Conservation (phyloP, 2,329 filamentous ascomycete species). For the Alternaria alternata region DNA sequence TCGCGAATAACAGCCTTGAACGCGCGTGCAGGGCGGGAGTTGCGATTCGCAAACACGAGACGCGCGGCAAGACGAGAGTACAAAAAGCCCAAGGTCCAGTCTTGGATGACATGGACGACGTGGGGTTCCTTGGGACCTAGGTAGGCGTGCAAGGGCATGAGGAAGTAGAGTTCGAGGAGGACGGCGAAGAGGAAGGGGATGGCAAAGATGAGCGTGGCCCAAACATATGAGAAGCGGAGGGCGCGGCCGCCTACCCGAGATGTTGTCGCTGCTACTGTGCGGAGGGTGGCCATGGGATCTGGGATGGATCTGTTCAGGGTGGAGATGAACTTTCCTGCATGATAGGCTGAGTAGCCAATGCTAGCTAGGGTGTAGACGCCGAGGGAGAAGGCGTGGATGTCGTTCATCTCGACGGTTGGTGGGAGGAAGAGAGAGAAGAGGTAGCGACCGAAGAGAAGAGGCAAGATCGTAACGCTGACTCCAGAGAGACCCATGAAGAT, state of each 20-base stretch:
- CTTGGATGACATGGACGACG: slow-evolving; percentile 85
- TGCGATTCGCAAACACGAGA: slow-evolving; percentile 71
- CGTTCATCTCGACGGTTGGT: slow-evolving; percentile 73
- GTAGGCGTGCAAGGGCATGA: slow-evolving; percentile 86
- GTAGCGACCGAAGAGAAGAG: slow-evolving; percentile 81
- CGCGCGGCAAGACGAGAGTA: slow-evolving; percentile 83
- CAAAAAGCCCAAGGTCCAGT: slow-evolving; percentile 91
- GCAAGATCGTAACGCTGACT: slow-evolving; percentile 83
- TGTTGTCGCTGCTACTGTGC: slow-evolving; percentile 33
- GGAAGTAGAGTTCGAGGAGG: slow-evolving; percentile 85
- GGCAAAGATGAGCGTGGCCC: slow-evolving; percentile 75
- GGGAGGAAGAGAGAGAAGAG: slow-evolving; percentile 80
- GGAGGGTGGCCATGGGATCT: slow-evolving; percentile 43
- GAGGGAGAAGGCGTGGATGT: slow-evolving; percentile 94
- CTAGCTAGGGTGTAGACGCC: slow-evolving; percentile 83
- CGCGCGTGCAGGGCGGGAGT: slow-evolving; percentile 76
- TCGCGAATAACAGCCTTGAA: slow-evolving; percentile 74
- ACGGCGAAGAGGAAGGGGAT: slow-evolving; percentile 82
- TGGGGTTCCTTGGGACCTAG: slow-evolving; percentile 61
- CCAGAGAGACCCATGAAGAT: slow-evolving; percentile 89
- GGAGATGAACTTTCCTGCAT: slow-evolving; percentile 58
- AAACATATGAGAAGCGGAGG: slow-evolving; percentile 74
- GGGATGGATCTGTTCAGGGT: slow-evolving; percentile 37
- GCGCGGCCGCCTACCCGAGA: slow-evolving; percentile 47
- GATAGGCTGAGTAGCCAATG: slow-evolving; percentile 63